Conservation (phyloP, 805 yeast genomes). For the Lipomyces orientalis region DNA sequence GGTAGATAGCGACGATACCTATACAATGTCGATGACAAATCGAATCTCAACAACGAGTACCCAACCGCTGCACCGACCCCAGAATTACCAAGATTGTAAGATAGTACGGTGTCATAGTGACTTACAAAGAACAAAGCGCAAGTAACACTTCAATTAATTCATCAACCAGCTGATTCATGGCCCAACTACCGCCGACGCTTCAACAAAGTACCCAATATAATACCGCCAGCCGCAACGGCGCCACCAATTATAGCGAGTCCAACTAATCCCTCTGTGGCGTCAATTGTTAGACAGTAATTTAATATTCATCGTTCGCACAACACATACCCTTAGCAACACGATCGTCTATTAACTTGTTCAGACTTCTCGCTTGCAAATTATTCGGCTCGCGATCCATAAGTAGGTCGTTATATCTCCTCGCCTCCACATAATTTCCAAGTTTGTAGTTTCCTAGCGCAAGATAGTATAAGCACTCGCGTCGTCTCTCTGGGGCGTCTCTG, state of each 20-base stretch:
- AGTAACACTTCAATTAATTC: neutral
- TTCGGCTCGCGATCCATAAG: constrained; percentile 81
- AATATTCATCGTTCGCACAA: neutral
- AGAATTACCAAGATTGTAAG: neutral
- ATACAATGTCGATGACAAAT: neutral
- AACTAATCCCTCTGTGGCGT: constrained; percentile 70
- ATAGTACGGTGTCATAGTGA: neutral
- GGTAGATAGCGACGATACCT: neutral
- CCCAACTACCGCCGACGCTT: constrained; percentile 11
- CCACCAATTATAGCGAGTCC: constrained; percentile 91
- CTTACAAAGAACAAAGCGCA: neutral
- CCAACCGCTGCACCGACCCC: neutral
- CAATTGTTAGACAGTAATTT: neutral
- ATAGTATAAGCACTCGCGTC: constrained; percentile 89
- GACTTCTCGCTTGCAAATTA: constrained; percentile 73
- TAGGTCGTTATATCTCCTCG: constrained; percentile 83
- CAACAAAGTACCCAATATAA: constrained; percentile 50
- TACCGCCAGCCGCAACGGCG: constrained; percentile 81
- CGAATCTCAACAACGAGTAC: neutral
- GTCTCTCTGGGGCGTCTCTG: constrained; percentile 76
- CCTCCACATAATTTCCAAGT: constrained; percentile 82
- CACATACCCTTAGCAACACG: constrained; percentile 65
- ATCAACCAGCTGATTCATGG: neutral
- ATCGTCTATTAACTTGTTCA: constrained; percentile 80
- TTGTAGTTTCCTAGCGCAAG: constrained; percentile 86